Evolutionary conservation across 1,139 yeast genomes (phyloP).

Genomic region (Wickerhamomyces sp.): DNA sequence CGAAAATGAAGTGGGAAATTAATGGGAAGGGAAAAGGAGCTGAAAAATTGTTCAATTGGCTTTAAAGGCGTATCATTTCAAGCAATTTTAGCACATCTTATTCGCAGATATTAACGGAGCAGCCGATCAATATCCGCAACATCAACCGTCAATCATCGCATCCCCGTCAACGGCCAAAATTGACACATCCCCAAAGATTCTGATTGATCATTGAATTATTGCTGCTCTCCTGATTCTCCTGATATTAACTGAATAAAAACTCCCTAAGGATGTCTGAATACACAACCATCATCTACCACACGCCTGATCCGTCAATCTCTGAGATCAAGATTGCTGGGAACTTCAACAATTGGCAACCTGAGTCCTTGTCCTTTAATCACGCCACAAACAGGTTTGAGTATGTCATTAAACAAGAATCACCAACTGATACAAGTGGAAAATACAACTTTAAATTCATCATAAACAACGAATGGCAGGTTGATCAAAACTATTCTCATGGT

Average conservation of each 20-base stretch:
- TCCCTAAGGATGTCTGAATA: slow-evolving; percentile 11
- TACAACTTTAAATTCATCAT: slow-evolving; percentile 21
- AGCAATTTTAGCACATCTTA: no score
- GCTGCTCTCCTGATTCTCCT: no score
- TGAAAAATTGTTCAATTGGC: no score
- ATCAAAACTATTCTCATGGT: slow-evolving; percentile 21
- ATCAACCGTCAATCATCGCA: no score
- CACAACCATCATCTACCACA: slow-evolving; percentile 3
- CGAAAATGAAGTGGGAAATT: no score
- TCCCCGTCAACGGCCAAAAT: no score
- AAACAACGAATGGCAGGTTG: slow-evolving; percentile 17
- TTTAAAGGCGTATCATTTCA: no score
- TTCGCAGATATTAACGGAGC: no score
- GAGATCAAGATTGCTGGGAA: slow-evolving; percentile 22
- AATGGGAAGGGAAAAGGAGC: no score
- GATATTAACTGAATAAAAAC: slow-evolving; percentile 27
- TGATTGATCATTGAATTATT: neutral
- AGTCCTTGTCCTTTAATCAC: slow-evolving; percentile 7
- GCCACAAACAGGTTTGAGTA: slow-evolving; percentile 6
- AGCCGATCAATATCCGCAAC: no score
- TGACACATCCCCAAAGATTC: neutral
- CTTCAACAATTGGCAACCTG: slow-evolving; percentile 21
- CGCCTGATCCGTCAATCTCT: slow-evolving; percentile 1
- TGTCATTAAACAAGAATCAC: slow-evolving; percentile 5
- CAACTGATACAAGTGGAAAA: slow-evolving; percentile 10